These are phyloP conservation scores for Neostapfia colusana DNA, from an alignment of 176 grass and related monocot species.

Conservation along the genomic window DNA sequence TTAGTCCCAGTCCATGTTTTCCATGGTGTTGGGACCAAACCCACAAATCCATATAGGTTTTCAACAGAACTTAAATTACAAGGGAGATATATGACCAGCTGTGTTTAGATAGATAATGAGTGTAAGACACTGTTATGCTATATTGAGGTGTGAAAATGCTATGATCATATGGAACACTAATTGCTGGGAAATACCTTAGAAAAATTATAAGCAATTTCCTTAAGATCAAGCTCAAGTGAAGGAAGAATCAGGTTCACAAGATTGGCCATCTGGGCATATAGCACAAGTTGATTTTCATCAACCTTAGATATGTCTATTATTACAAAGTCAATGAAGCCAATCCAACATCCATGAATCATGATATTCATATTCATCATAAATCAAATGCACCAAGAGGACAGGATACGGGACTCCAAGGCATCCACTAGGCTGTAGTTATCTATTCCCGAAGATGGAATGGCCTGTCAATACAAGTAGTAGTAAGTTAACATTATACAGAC, in stretches of 20 bases:
- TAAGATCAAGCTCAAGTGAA: slow-evolving; percentile 65
- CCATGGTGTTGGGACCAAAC: slow-evolving; percentile 7
- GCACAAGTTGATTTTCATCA: slow-evolving; percentile 71
- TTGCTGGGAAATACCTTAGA: slow-evolving; percentile 67
- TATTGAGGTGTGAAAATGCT: not conserved
- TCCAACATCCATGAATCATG: slow-evolving; percentile 24
- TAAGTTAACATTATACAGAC: slow-evolving; percentile 17
- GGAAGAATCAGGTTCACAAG: slow-evolving; percentile 77
- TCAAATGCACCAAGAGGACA: slow-evolving; percentile 27
- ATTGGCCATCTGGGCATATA: slow-evolving; percentile 95
- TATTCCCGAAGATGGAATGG: slow-evolving; percentile 60
- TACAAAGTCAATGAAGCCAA: slow-evolving; percentile 48
- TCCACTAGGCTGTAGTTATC: slow-evolving; percentile 74
- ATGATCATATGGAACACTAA: slow-evolving; percentile 13
- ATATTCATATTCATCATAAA: not conserved
- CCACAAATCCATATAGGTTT: not conserved
- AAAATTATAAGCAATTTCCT: slow-evolving; percentile 74
- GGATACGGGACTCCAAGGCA: slow-evolving; percentile 89
- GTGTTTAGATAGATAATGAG: not conserved
- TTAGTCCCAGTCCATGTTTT: slow-evolving; percentile 27
- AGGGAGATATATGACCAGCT: not conserved
- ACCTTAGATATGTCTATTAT: slow-evolving; percentile 67
- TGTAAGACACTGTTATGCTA: not conserved
- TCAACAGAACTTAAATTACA: not conserved
- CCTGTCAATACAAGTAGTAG: slow-evolving; percentile 48